These are phyloP conservation scores for Ogataea pignaliae DNA, from an alignment of 805 yeast species.

Conservation along the genomic window DNA sequence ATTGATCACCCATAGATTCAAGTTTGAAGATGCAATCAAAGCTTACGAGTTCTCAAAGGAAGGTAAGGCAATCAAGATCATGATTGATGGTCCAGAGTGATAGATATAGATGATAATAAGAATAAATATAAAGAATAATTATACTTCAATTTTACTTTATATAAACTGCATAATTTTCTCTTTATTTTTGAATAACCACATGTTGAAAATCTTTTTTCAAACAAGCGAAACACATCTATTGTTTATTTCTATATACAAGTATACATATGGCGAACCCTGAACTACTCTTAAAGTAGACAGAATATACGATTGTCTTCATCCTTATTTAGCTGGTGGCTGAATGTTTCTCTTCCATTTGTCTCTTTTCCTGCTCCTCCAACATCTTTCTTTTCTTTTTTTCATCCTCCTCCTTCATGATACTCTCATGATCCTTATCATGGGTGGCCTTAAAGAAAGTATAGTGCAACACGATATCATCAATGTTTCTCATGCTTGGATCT, in stretches of 20 bases:
- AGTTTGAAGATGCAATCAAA: conserved; percentile 65
- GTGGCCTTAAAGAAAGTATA: conserved; percentile 81
- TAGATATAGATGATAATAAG: not conserved
- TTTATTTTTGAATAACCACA: too few relatives aligned
- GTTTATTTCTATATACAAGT: not conserved
- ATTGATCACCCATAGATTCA: conserved; percentile 69
- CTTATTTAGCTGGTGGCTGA: too few relatives aligned
- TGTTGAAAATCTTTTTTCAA: too few relatives aligned
- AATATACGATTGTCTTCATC: not conserved
- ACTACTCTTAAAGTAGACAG: too few relatives aligned
- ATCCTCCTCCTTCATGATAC: conserved; percentile 21
- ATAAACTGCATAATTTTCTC: too few relatives aligned
- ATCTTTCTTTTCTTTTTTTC: conserved; percentile 3
- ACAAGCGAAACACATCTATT: too few relatives aligned
- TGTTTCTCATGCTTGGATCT: conserved; percentile 88
- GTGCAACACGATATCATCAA: conserved; percentile 85
- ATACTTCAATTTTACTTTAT: not conserved
- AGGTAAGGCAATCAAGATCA: conserved; percentile 71
- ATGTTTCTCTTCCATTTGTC: not conserved
- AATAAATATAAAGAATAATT: not conserved
- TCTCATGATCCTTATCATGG: conserved; percentile 27
- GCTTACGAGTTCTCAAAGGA: conserved; percentile 67
- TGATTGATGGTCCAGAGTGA: conserved; percentile 72
- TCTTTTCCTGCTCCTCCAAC: not conserved
- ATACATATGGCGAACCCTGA: not conserved